Evolutionary conservation across 164 flowering plant species (phyloP), one percentile per base, ranked within the genome.

Genomic region (Vitis riparia): DNA sequence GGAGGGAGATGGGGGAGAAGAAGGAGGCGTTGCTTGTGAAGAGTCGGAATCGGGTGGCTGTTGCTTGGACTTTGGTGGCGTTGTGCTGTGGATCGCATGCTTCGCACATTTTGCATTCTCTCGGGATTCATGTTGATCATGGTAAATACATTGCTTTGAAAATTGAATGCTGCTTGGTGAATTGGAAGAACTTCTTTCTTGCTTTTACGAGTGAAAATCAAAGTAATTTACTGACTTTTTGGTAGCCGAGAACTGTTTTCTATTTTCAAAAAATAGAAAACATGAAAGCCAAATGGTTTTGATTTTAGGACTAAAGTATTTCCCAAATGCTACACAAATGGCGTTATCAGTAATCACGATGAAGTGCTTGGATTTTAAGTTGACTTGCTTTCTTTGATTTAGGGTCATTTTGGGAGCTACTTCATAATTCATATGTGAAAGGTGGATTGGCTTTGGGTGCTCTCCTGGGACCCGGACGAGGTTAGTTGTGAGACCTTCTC

Each of bases 1-100:
- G 98, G 98, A 88, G 82, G 82, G 94, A 90, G 60, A 87, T 85
- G 86, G 78, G 73, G 78, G 82, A 75, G 84, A 94, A 85, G 89
- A 92, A 91, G 77, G 89, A 89, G 72, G 82, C 60, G 51, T 60
- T 86, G 90, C 73, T 94, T 0, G 82, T 71, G 50, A 81, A 81
- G 84, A 88, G 91, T 62, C 72, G 88, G 77, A 87, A 79, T 32
- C 78, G 94, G 14, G 97, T 94, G 70, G 87, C 79, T 50, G 74
- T 94, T 66, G 98, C 98, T 37, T 94, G 98, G 98, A 84, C 97
- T 68, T 77, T 94, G 82, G 98, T 94, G 69, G 97, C 97, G 8
- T 62, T 94, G 73, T 94, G 98, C 67, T 92, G 97, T 63, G 97
- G 97, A 14, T 81, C 94, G 7, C 98, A 94, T 55, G 87, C 88